Conservation (phyloP, 2,329 filamentous ascomycete genomes). For the Emericellopsis atlantica region DNA sequence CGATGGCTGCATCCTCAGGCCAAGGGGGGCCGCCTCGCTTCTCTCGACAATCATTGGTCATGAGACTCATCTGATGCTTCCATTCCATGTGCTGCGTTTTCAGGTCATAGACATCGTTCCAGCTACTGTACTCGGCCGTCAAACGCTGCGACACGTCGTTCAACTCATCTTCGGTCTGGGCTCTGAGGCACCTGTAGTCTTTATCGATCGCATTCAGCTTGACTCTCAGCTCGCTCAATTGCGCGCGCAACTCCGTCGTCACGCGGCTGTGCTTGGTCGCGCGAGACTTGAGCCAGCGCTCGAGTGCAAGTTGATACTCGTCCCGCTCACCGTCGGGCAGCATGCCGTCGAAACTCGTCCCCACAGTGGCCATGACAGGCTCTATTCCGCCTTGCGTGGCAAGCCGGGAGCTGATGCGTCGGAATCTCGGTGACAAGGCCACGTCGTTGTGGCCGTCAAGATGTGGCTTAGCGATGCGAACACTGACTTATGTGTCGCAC, state of each 20-base stretch:
- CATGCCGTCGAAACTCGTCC: too few species aligned
- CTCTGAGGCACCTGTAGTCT: conserved; percentile 13
- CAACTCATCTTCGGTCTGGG: conserved; percentile 23
- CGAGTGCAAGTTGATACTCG: too few species aligned
- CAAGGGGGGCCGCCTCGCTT: conserved; percentile 13
- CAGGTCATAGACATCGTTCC: conserved; percentile 18
- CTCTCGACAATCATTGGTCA: conserved; percentile 18
- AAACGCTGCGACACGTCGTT: conserved; percentile 14
- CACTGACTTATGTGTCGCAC: too few species aligned
- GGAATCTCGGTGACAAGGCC: too few species aligned
- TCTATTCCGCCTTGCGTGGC: too few species aligned
- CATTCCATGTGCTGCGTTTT: conserved; percentile 13
- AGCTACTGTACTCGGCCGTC: conserved; percentile 16
- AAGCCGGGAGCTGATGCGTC: too few species aligned
- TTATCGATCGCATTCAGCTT: conserved; percentile 14
- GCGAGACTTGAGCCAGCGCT: conserved; percentile 9
- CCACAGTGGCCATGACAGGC: too few species aligned
- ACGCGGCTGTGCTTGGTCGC: conserved; percentile 10
- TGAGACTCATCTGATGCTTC: conserved; percentile 13
- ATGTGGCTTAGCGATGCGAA: too few species aligned
- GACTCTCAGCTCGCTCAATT: conserved; percentile 14
- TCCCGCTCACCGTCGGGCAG: too few species aligned
- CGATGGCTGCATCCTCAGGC: conserved; percentile 1
- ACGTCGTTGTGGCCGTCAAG: too few species aligned
- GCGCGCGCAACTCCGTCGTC: conserved; percentile 12